A percentile compares a stretch with the other conserved stretches of the same genome.
Evolutionary conservation across 192 early-diverging fungal species (phyloP).

Genomic region (Powellomyces hirtus): DNA sequence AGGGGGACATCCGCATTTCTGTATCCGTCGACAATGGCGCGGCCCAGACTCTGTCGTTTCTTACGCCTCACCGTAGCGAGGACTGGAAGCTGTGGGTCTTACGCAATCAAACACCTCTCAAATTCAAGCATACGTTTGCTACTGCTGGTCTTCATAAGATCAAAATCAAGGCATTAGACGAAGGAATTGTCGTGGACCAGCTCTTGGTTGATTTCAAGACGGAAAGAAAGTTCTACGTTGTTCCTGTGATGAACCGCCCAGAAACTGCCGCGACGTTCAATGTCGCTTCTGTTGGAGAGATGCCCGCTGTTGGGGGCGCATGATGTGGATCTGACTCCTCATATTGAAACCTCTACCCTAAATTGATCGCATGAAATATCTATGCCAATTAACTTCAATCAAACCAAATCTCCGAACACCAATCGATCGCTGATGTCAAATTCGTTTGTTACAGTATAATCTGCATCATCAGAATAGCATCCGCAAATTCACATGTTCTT

Average conservation of each 20-base stretch:
- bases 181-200: not conserved
- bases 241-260: not conserved
- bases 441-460: no score
- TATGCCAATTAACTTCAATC: no score
- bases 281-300: not conserved
- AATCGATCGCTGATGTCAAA: no score
- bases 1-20: not conserved
- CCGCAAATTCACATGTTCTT: no score
- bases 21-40: not conserved
- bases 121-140: not conserved
- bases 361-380: no score
- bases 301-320: no score
- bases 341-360: no score
- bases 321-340: no score
- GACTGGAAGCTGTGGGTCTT: conserved; percentile 7
- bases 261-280: no score
- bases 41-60: not conserved
- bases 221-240: not conserved
- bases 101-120: not conserved
- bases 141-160: not conserved
- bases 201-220: conserved; percentile 4
- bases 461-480: no score
- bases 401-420: no score
- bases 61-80: not conserved
- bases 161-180: not conserved